A percentile compares a stretch with the other conserved stretches of the same genome.
phyloP scores from a whole-genome alignment of 768 basidiomycete species.

The Tephrocybe sp. region DNA sequence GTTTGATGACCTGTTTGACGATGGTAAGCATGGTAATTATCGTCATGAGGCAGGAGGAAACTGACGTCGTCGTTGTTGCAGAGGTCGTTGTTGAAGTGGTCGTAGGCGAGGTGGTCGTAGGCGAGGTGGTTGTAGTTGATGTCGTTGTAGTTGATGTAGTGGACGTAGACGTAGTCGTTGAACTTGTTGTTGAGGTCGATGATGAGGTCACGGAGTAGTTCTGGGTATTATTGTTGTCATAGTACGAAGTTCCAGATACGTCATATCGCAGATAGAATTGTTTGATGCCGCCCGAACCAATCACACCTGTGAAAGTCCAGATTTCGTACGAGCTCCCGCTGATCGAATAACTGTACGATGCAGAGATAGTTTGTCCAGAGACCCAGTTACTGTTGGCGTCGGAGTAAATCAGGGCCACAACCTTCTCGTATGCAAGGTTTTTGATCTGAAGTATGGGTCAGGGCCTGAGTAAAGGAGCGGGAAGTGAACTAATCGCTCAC shows the following conservation, averaged over 20 bases:
- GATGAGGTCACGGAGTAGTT: not conserved
- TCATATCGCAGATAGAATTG: constrained; percentile 7
- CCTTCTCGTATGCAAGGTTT: constrained; percentile 5
- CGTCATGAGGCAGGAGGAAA: no score
- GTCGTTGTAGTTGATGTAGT: not conserved
- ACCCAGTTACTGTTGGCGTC: constrained; percentile 2
- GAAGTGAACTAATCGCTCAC: no score
- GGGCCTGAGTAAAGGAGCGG: no score
- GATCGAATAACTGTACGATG: constrained; percentile 2
- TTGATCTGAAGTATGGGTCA: not conserved
- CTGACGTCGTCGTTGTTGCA: not conserved
- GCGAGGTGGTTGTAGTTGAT: not conserved
- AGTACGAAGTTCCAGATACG: constrained; percentile 2
- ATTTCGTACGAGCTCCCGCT: constrained; percentile 7
- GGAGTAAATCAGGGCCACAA: constrained; percentile 2
- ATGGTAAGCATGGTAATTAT: no score
- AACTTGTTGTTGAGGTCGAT: not conserved
- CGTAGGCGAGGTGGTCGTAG: not conserved
- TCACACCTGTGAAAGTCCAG: constrained; percentile 1
- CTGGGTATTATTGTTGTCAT: constrained; percentile 6
- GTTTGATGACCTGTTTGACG: not conserved
- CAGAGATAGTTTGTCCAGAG: not conserved
- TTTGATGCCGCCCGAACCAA: constrained; percentile 5
- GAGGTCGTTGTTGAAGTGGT: not conserved
- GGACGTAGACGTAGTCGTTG: not conserved